Evolutionary conservation across 2,329 filamentous ascomycete genomes (phyloP), one percentile per base, ranked within the genome.

Genomic region (Claviceps humidiphila): DNA sequence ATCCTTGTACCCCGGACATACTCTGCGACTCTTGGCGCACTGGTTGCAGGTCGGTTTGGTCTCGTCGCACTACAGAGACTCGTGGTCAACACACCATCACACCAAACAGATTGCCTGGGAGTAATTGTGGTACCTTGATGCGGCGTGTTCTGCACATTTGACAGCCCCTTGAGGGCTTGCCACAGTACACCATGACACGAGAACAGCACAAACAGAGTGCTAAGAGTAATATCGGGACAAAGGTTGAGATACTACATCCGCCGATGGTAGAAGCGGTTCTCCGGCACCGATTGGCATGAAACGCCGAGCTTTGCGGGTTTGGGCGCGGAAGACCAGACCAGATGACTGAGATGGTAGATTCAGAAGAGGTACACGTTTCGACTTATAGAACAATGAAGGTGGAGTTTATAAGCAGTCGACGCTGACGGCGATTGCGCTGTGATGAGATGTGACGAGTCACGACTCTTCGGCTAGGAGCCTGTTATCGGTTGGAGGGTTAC

Each of bases 131-230:
- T 73, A 85, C 84, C 76, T 87, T 87, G 63, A 88, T 87, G 59
- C 84, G 76, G 57, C 84, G 75, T 39, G 77, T 84, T 63, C 84
- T 78, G 64, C 84, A 88, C 78, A 84, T 87, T 69, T 85, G 83
- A 61, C 84, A 88, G 60, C 83, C 84, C 68, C 74, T 70, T 1
- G 80, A 84, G 61, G 81, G 78, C 67, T 81, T 82, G 43, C 81
- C 81, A 55, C 77, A 81, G 59, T 82, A 84, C 13, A 82, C 80
- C 80, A 83, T 84, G 57, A 54, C 68, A 65, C 6, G 30, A 13
- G 14, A 24, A 43, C 26, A n/a, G 45, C 16, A 46, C 48, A 24
- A n/a, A 30, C 16, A 16, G 9, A 39, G 38, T 43, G 48, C 30
- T 38, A n/a, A 34, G 6, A 42, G n/a, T n/a, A n/a, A 34, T 17